Evolutionary conservation across 2,329 filamentous ascomycete genomes (phyloP), one percentile per base, ranked within the genome.

Genomic region (Metarhizium rileyi): DNA sequence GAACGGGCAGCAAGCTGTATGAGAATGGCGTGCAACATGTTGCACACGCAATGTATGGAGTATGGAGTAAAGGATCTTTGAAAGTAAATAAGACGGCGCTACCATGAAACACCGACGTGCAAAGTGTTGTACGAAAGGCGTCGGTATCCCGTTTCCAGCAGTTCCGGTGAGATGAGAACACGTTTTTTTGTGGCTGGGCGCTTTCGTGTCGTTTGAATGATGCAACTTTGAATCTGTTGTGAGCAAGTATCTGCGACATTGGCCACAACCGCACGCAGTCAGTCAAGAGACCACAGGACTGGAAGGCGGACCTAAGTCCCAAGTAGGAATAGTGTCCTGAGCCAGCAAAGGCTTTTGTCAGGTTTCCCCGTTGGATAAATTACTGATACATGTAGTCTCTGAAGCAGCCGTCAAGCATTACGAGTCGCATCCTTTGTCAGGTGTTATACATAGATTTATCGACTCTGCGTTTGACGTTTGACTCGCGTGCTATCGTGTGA

Each of bases 131-230:
- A 20, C 18, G 16, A 18, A 20, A 42, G 5, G 25, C 22, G 35
- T 53, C 55, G 55, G 55, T 22, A 51, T 58, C 20, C 56, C 56
- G 43, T 44, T 54, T 57, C 47, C 48, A 56, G 55, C 48, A 50
- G 33, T 44, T 50, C 56, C 56, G 55, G 16, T 22, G 30, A 22
- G 22, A 45, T 27, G 43, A 30, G 28, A n/a, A n/a, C n/a, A n/a
- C n/a, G n/a, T n/a, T 25, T 25, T 16, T 26, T 38, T 12, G 27
- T 42, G 27, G 43, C 53, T 48, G 45, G 48, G 52, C 42, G 46
- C 14, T 36, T 36, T 5, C 14, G 33, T n/a, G 38, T 42, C 9
- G 20, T 23, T 38, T 50, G 33, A 40, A 35, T 42, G 20, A 28
- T 47, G 50, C 48, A 49, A 44, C 35, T 30, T 20, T 18, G 8